Percentiles rank a stretch among this genome's conserved stretches.
These are phyloP conservation scores for Cryptococcus amylolentus DNA, from an alignment of 1,284 basidiomycete genomes.

Conservation along the genomic window DNA sequence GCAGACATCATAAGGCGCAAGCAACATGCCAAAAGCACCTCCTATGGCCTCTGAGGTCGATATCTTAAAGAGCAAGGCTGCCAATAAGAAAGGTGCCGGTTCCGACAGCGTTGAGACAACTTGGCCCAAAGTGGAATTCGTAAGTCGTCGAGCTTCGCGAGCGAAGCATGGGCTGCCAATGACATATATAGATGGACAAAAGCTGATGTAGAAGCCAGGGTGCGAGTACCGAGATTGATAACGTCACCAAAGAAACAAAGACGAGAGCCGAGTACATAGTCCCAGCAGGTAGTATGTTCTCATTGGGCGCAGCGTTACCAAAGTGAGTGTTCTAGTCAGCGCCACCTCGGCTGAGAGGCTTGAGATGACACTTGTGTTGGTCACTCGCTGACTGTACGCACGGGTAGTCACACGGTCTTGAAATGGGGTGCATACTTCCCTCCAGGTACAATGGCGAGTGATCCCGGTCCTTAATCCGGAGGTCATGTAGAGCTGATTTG, in stretches of 20 bases:
- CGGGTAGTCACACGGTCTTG: constrained; percentile 21
- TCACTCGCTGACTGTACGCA: neutral
- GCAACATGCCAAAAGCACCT: constrained; percentile 16
- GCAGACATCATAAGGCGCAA: too few relatives aligned
- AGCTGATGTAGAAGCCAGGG: constrained; percentile 15
- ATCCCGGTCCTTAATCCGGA: neutral
- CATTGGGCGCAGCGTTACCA: constrained; percentile 34
- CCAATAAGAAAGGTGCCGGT: constrained; percentile 49
- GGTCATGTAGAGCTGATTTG: neutral
- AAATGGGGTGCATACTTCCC: constrained; percentile 38
- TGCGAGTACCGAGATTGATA: constrained; percentile 33
- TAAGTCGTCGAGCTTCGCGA: constrained; percentile 8
- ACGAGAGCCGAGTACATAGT: constrained; percentile 32
- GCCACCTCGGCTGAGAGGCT: neutral
- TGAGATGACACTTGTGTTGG: too few relatives aligned
- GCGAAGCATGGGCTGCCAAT: too few relatives aligned
- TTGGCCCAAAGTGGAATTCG: constrained; percentile 40
- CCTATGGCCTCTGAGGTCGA: constrained; percentile 30
- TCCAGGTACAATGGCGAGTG: constrained; percentile 34
- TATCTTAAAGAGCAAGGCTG: constrained; percentile 35
- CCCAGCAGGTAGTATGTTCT: constrained; percentile 38
- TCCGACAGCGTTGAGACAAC: constrained; percentile 55
- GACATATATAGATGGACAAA: neutral
- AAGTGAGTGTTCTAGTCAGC: constrained; percentile 3
- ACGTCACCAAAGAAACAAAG: constrained; percentile 27